Evolutionary conservation across 2,329 filamentous ascomycete species (phyloP), one percentile per base, ranked within the genome.

Genomic region (Trichoderma sp.): DNA sequence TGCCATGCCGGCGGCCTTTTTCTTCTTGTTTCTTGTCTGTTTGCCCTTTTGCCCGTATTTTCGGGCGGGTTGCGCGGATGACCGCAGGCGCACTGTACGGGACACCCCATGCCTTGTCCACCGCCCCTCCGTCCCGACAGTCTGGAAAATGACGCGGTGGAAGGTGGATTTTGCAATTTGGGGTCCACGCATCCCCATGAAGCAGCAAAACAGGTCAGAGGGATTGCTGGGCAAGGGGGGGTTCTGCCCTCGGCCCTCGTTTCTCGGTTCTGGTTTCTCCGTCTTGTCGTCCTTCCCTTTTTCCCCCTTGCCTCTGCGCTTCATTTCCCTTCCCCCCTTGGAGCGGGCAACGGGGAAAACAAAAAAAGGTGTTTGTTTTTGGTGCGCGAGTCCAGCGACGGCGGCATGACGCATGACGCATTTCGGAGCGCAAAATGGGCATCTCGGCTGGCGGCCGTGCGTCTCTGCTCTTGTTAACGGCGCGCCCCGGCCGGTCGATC

Each of bases 121-220:
- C 64, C 54, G 54, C 64, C 64, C 56, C 67, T 74, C 70, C 72
- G 72, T 72, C 74, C 76, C 76, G 76, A 77, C 75, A 76, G 74
- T 74, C 65, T 77, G 76, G 76, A 77, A 77, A 77, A 77, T 77
- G 76, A 75, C 74, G 72, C 74, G 73, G 53, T 68, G 64, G 15
- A 54, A 39, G 66, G 60, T 71, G 72, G 73, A 71, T 73, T 73
- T 73, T 73, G 74, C 75, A 72, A 72, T 74, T 72, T 68, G 60
- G 60, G 42, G 42, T 54, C 57, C 53, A 48, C 37, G 48, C 42
- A 32, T 50, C 57, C 57, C 50, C 39, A 65, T 64, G 48, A 53
- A 64, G 48, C 3, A 32, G 45, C 60, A 53, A 53, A 53, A 29
- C 60, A 53, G 19, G 48, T 10, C 22, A 53, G 34, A 34, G 15